phyloP scores from a whole-genome alignment of 495 filamentous ascomycete species.

The Talaromyces adpressus region DNA sequence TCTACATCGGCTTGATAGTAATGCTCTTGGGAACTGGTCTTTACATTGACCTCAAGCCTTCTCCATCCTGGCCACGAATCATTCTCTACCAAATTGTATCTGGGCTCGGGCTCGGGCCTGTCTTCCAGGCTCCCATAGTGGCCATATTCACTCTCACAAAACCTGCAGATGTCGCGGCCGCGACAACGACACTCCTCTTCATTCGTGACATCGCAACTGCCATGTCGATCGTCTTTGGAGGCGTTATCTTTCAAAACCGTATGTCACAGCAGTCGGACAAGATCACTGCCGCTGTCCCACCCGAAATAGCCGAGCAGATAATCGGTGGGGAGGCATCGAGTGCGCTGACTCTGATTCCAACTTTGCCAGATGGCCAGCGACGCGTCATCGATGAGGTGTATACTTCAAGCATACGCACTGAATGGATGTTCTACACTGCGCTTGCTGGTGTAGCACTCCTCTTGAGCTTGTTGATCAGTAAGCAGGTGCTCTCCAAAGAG shows the following conservation, averaged over 20 bases:
- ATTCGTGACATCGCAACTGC: slow-evolving; percentile 41
- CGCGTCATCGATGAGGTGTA: slow-evolving; percentile 46
- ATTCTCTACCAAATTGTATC: slow-evolving; percentile 47
- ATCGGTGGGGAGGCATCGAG: slow-evolving; percentile 8
- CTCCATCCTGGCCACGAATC: slow-evolving; percentile 42
- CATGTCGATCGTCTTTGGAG: slow-evolving; percentile 48
- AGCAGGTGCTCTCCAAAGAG: slow-evolving; percentile 47
- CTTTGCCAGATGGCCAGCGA: slow-evolving; percentile 39
- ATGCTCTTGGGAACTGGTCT: slow-evolving; percentile 50
- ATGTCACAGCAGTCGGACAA: slow-evolving; percentile 33
- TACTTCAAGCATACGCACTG: slow-evolving; percentile 48
- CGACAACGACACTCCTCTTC: slow-evolving; percentile 45
- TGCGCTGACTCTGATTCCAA: slow-evolving; percentile 29
- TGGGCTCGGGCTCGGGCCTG: slow-evolving; percentile 47
- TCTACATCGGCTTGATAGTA: slow-evolving; percentile 43
- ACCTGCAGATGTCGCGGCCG: slow-evolving; percentile 43
- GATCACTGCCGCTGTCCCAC: slow-evolving; percentile 29
- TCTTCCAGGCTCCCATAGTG: slow-evolving; percentile 52
- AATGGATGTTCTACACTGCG: slow-evolving; percentile 61
- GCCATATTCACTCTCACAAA: slow-evolving; percentile 48
- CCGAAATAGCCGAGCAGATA: slow-evolving; percentile 22
- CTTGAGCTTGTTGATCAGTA: slow-evolving; percentile 46
- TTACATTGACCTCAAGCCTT: slow-evolving; percentile 38
- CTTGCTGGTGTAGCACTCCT: slow-evolving; percentile 49
- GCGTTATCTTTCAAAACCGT: slow-evolving; percentile 50